phyloP scores from a whole-genome alignment of 257 asterid species.

The Gynochthodes officinalis region DNA sequence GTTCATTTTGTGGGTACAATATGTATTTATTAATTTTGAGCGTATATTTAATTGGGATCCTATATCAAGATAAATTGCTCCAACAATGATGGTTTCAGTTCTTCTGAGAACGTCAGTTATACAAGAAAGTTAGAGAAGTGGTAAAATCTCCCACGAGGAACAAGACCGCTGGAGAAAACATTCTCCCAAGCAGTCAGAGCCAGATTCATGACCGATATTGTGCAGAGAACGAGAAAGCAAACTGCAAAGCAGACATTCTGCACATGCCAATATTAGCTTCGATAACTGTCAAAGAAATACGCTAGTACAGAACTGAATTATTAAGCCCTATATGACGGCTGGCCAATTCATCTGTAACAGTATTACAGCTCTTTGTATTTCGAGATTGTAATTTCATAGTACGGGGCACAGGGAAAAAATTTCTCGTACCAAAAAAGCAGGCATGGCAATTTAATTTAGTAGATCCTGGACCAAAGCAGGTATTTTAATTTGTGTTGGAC shows the following conservation, averaged over 20 bases:
- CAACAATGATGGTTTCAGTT: not conserved
- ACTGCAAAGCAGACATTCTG: not conserved
- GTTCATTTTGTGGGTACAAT: too few species aligned
- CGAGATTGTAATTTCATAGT: not conserved
- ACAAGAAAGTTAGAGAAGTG: constrained; percentile 2
- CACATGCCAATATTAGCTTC: constrained; percentile 25
- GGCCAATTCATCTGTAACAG: not conserved
- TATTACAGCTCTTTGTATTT: not conserved
- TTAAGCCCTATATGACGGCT: not conserved
- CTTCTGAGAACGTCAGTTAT: not conserved
- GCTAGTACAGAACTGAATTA: not conserved
- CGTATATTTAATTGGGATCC: too few species aligned
- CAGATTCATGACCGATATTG: not conserved
- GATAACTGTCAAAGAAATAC: constrained; percentile 4
- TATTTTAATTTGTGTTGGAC: constrained; percentile 16
- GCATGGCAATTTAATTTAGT: not conserved
- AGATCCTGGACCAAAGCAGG: constrained; percentile 13
- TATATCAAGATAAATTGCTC: too few species aligned
- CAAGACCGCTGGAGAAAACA: not conserved
- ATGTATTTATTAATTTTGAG: too few species aligned
- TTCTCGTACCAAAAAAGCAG: not conserved
- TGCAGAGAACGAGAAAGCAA: constrained; percentile 14
- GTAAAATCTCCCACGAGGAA: not conserved
- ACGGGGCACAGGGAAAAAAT: not conserved
- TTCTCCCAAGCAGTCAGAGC: not conserved